Evolutionary conservation across 805 yeast genomes (phyloP), one percentile per base, ranked within the genome.

Genomic region (Starmerella tilneyi): DNA sequence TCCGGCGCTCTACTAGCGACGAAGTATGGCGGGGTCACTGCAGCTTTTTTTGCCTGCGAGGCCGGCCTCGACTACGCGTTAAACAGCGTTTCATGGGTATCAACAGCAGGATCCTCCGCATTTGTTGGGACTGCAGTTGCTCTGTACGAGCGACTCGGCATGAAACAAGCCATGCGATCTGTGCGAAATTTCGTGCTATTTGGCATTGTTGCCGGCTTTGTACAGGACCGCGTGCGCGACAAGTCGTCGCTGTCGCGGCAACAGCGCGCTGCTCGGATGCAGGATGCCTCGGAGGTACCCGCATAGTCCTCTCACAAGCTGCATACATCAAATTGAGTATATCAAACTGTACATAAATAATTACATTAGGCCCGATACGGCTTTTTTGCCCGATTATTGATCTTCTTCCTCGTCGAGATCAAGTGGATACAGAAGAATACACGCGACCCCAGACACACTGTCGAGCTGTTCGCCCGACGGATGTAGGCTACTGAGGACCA

Each of bases 361-460:
- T 16, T 16, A 3, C n/a, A n/a, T n/a, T n/a, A n/a, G n/a, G n/a
- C n/a, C n/a, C n/a, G n/a, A n/a, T n/a, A 13, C n/a, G 16, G 12
- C 16, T 31, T 9, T 9, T 20, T 19, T 8, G 29, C 35, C 22
- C 8, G 11, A 23, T 20, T 49, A 41, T 5, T 54, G 56, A 9
- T 48, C 75, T 32, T 75, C 81, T 35, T 81, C 72, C 41, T 84
- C 94, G 36, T 51, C 56, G 16, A 66, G 47, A 35, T 66, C 69
- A 4, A 86, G 65, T 0, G 96, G 94, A 59, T 81, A 92, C 50
- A 78, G 79, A 52, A 88, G 67, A 30, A 89, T 73, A 45, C 84
- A 92, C 0, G 96, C 98, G 23, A 86, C 75, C 44, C 97, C 98
- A 0, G 96, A 84, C 51, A 92, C 70, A 53, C 81, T 84, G 60